Conservation (phyloP, 129 eudicot species). For the Daucus carota region DH1_v3.0 NC_030382.2:43412501-43413000, state of each 20-base stretch:
- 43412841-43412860: slow-evolving; percentile 8
- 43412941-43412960: not conserved
- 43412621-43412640: not conserved
- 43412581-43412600: not conserved
- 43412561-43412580: not conserved
- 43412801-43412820: not conserved
- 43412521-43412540: not conserved
- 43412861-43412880: slow-evolving; percentile 86
- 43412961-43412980: not conserved
- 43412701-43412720: not conserved
- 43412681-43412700: not conserved
- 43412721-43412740: not conserved
- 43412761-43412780: not conserved
- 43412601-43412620: not conserved
- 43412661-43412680: too few species aligned
- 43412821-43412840: not conserved
- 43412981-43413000: too few species aligned
- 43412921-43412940: not conserved
- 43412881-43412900: slow-evolving; percentile 81
- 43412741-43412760: not conserved
- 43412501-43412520: not conserved
- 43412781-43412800: not conserved
- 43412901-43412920: slow-evolving; percentile 80
- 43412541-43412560: not conserved
- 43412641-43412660: not conserved